Conservation (phyloP, 768 basidiomycete genomes). For the Kwoniella heveanensis region DNA sequence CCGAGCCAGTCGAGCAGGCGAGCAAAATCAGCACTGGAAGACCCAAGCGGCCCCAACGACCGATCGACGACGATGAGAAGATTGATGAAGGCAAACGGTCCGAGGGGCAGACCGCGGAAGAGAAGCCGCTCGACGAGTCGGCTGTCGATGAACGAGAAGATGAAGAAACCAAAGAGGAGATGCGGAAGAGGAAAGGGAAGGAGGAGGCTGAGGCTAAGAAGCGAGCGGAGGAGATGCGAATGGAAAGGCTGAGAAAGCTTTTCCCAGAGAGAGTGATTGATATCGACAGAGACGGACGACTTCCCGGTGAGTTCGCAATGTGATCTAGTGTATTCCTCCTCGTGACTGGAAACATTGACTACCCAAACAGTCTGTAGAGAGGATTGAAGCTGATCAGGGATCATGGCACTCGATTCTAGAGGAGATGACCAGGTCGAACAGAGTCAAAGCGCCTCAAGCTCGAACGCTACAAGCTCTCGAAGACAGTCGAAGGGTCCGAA, state of each 20-base stretch:
- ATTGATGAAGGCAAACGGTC: background rate
- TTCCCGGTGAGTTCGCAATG: background rate
- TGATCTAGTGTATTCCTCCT: too few relatives aligned
- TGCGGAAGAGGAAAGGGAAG: background rate
- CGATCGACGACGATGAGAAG: background rate
- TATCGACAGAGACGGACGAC: background rate
- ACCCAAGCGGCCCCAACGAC: background rate
- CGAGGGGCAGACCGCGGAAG: background rate
- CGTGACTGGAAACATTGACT: too few relatives aligned
- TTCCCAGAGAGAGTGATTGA: background rate
- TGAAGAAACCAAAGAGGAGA: background rate
- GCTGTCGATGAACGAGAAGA: constrained; percentile 3
- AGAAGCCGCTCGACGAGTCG: background rate
- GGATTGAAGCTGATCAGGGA: too few relatives aligned
- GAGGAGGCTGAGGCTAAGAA: background rate
- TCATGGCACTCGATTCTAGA: too few relatives aligned
- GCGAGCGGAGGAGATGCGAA: background rate
- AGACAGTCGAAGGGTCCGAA: background rate
- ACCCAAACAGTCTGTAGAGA: too few relatives aligned
- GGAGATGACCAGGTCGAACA: background rate
- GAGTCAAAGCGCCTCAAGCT: background rate
- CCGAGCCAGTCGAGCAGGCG: background rate
- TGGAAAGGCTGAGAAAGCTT: background rate
- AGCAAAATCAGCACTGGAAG: background rate
- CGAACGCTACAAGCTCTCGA: background rate